These are phyloP conservation scores for Haematococcus sp. DNA, from an alignment of 139 green algal genomes.

Conservation along the genomic window DNA sequence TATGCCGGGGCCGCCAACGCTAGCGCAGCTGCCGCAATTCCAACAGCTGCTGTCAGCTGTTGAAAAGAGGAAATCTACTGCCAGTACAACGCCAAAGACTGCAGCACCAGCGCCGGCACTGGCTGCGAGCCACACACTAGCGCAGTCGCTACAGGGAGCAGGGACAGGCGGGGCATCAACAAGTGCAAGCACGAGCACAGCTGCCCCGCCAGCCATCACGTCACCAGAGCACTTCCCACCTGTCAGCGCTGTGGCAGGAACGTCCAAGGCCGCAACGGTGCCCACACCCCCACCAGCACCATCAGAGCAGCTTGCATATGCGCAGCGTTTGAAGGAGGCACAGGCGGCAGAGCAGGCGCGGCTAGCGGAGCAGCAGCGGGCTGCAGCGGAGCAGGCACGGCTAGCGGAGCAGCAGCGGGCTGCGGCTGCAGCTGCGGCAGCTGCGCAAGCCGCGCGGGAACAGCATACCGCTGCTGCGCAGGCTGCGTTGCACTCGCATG, in stretches of 20 bases:
- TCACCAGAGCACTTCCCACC: conserved; percentile 1
- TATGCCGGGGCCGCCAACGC: background rate
- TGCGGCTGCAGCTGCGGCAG: background rate
- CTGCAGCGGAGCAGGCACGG: too few species aligned
- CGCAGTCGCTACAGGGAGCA: background rate
- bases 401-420: conserved; percentile 6
- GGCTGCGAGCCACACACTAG: too few species aligned
- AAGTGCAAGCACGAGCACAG: background rate
- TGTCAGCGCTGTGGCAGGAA: background rate
- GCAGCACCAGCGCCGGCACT: background rate
- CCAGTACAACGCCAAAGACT: background rate
- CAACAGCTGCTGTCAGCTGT: conserved; percentile 18
- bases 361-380: conserved; percentile 3
- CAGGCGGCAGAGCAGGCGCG: background rate
- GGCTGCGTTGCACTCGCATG: background rate
- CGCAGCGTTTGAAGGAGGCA: background rate
- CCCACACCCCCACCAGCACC: conserved; percentile 2
- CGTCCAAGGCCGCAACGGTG: background rate
- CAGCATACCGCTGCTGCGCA: background rate
- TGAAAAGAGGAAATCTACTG: background rate
- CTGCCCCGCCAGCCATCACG: conserved; percentile 10
- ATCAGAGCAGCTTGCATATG: conserved; percentile 3
- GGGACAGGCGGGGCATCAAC: conserved; percentile 2
- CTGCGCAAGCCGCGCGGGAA: too few species aligned
- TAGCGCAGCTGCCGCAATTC: conserved; percentile 26